These are phyloP conservation scores for Fraxinus cuspidata DNA, from an alignment of 257 asterid species.

Conservation along the genomic window DNA sequence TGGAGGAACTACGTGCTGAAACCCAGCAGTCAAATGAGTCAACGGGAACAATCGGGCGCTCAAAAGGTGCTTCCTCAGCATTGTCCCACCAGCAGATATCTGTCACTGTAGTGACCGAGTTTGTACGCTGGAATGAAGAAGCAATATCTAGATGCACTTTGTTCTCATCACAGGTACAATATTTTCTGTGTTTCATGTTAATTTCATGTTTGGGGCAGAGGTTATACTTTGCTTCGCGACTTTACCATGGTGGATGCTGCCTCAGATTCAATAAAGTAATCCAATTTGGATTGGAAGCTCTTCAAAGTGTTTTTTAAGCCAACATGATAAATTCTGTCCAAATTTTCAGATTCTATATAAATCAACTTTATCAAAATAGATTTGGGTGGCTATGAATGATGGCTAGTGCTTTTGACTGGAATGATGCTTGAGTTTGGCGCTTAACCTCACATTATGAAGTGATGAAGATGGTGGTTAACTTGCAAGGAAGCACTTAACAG, in stretches of 20 bases:
- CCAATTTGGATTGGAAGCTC: not conserved
- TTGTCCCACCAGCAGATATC: constrained; percentile 92
- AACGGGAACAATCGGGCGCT: constrained; percentile 90
- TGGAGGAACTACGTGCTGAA: constrained; percentile 90
- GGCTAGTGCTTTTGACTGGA: not conserved
- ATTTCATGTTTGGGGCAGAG: not conserved
- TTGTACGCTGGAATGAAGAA: constrained; percentile 98
- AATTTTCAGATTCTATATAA: not conserved
- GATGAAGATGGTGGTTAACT: not conserved
- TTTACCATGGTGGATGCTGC: not conserved
- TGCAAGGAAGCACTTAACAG: not conserved
- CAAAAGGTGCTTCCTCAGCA: constrained; percentile 87
- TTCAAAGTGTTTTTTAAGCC: not conserved
- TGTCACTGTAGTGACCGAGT: constrained; percentile 93
- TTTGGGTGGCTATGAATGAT: not conserved
- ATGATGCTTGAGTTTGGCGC: not conserved
- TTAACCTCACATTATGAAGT: not conserved
- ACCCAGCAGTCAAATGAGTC: constrained; percentile 76
- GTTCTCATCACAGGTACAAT: constrained; percentile 77
- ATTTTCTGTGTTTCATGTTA: constrained; percentile 1
- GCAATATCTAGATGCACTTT: constrained; percentile 83
- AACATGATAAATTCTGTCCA: not conserved
- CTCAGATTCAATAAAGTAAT: not conserved
- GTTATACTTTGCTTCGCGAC: not conserved
- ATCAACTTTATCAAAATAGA: not conserved